Conservation (phyloP, 78 protist genomes). For the Planoprotostelium fungivorum region DNA sequence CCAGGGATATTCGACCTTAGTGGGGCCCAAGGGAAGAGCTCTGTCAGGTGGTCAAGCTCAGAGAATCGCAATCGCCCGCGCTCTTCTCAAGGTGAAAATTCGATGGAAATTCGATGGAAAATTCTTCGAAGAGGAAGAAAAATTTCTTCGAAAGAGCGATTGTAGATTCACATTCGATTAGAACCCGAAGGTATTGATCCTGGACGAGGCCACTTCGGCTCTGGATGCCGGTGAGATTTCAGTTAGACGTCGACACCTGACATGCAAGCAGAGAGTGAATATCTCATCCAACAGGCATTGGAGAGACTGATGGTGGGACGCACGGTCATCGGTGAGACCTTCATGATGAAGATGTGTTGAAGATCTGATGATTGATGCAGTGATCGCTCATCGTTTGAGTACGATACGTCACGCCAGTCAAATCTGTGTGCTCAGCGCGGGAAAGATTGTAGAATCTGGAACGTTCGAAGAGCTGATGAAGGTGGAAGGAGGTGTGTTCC, state of each 20-base stretch:
- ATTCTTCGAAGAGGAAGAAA: background rate
- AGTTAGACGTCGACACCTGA: background rate
- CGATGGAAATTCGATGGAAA: too few relatives aligned
- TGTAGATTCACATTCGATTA: background rate
- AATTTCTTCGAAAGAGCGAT: too few relatives aligned
- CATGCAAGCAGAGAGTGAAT: slow-evolving; percentile 28
- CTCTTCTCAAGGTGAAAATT: slow-evolving; percentile 42
- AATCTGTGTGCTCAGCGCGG: slow-evolving; percentile 68
- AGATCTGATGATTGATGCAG: background rate
- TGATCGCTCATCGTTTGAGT: slow-evolving; percentile 96
- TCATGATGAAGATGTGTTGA: background rate
- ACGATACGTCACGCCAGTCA: slow-evolving; percentile 75
- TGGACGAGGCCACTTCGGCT: slow-evolving; percentile 85
- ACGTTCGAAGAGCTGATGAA: slow-evolving; percentile 74
- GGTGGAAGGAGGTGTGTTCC: slow-evolving; percentile 13
- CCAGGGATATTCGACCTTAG: slow-evolving; percentile 66
- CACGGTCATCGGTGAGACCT: slow-evolving; percentile 73
- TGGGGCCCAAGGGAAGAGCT: slow-evolving; percentile 79
- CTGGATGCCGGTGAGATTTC: slow-evolving; percentile 25
- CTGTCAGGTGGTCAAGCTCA: slow-evolving; percentile 93
- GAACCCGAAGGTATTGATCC: slow-evolving; percentile 82
- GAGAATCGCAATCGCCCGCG: slow-evolving; percentile 92
- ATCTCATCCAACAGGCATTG: slow-evolving; percentile 78
- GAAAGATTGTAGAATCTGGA: slow-evolving; percentile 82
- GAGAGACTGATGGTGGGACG: slow-evolving; percentile 55